phyloP scores from a whole-genome alignment of 805 yeast species.

The Ogataea trehalophila region DNA sequence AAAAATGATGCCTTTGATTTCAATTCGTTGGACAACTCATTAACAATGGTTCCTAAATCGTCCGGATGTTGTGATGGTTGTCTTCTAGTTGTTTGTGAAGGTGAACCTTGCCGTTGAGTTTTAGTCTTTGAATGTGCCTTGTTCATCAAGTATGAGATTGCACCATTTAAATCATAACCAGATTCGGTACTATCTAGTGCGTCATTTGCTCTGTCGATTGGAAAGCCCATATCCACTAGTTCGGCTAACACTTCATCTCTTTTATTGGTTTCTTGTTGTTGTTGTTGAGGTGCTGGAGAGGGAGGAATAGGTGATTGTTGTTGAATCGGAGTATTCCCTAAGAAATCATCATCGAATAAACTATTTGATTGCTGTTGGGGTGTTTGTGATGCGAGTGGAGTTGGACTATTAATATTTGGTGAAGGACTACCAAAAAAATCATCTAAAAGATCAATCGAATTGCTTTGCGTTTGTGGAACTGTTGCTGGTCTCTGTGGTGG shows the following conservation, averaged over 20 bases:
- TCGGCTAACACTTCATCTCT: constrained; percentile 57
- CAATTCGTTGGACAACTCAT: constrained; percentile 51
- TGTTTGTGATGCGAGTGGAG: neutral
- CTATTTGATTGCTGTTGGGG: neutral
- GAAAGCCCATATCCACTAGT: constrained; percentile 76
- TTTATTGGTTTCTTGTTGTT: constrained; percentile 7
- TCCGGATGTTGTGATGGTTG: constrained; percentile 15
- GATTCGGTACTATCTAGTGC: constrained; percentile 50
- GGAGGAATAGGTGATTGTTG: neutral
- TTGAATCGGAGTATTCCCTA: neutral
- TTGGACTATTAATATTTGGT: neutral
- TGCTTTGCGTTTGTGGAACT: neutral
- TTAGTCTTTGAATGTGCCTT: constrained; percentile 42
- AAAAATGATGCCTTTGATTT: constrained; percentile 56
- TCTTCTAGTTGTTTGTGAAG: neutral
- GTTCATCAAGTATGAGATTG: constrained; percentile 62
- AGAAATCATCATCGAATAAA: neutral
- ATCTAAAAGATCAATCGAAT: constrained; percentile 1
- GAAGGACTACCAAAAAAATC: constrained; percentile 2
- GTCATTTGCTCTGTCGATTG: constrained; percentile 49
- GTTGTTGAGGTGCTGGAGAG: neutral
- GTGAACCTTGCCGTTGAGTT: neutral
- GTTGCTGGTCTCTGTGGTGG: neutral
- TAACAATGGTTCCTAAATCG: constrained; percentile 38
- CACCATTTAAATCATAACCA: constrained; percentile 57